Percentiles rank a stretch among this genome's conserved stretches.
These are phyloP conservation scores for Neurospora tetrasperma DNA, from an alignment of 495 filamentous ascomycete species.

Conservation along the genomic window DNA sequence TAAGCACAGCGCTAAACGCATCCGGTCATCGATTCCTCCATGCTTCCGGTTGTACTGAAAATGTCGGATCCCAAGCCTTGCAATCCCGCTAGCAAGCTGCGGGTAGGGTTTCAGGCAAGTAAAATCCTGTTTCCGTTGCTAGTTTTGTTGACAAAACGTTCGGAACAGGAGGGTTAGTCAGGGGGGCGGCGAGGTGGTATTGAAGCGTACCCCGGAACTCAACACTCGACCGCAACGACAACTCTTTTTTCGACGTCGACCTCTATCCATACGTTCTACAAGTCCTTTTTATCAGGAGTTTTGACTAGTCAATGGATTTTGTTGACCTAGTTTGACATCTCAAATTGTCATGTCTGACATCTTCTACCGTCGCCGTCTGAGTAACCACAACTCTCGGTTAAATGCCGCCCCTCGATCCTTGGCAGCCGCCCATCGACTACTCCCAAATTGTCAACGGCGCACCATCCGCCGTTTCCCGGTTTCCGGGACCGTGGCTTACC, in stretches of 20 bases:
- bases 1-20: background rate
- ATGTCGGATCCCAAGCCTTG: background rate
- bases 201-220: background rate
- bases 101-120: background rate
- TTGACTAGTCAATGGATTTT: background rate
- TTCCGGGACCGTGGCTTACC: constrained; percentile 8
- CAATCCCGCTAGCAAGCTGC: background rate
- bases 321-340: background rate
- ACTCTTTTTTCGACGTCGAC: background rate
- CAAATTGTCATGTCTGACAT: background rate
- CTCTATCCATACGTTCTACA: background rate
- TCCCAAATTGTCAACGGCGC: constrained; percentile 6
- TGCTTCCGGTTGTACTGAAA: background rate
- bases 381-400: background rate
- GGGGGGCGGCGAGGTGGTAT: background rate
- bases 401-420: background rate
- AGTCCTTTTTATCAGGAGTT: background rate
- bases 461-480: constrained; percentile 12
- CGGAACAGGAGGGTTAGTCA: background rate
- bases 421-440: background rate
- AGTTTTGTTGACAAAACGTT: background rate
- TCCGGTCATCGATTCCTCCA: background rate
- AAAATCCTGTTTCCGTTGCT: background rate
- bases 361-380: background rate
- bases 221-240: background rate